phyloP scores from a whole-genome alignment of 164 flowering plant species.

The Tinospora cordifolia region DNA sequence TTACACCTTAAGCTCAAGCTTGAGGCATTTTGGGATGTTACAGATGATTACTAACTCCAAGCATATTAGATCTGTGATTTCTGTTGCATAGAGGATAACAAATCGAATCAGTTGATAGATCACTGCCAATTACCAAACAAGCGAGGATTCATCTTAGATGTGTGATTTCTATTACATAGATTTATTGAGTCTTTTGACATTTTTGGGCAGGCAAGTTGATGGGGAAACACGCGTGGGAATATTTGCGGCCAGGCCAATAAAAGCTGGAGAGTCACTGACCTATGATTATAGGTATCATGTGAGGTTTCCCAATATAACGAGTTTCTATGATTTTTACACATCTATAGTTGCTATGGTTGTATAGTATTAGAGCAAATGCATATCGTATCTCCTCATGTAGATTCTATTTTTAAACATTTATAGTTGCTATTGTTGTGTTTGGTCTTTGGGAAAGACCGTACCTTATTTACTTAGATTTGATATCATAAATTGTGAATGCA shows the following conservation, averaged over 20 bases:
- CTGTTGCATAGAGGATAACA: no score
- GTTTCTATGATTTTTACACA: conserved; percentile 1
- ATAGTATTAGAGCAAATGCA: not conserved
- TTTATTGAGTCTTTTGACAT: not conserved
- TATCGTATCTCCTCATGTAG: not conserved
- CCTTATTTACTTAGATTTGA: no score
- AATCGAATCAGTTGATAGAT: no score
- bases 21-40: no score
- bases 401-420: no score
- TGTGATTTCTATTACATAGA: not conserved
- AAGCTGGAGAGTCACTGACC: conserved; percentile 73
- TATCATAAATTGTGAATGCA: not conserved
- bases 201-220: conserved; percentile 68
- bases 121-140: no score
- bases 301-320: not conserved
- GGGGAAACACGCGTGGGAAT: conserved; percentile 90
- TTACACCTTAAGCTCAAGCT: no score
- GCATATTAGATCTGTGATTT: not conserved
- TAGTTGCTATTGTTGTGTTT: no score
- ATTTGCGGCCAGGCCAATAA: conserved; percentile 66
- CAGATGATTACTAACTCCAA: no score
- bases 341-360: not conserved
- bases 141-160: not conserved
- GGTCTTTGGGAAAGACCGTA: no score
- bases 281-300: conserved; percentile 75